phyloP scores from a whole-genome alignment of 176 grass and related monocot species.

The Oryza punctata region DNA sequence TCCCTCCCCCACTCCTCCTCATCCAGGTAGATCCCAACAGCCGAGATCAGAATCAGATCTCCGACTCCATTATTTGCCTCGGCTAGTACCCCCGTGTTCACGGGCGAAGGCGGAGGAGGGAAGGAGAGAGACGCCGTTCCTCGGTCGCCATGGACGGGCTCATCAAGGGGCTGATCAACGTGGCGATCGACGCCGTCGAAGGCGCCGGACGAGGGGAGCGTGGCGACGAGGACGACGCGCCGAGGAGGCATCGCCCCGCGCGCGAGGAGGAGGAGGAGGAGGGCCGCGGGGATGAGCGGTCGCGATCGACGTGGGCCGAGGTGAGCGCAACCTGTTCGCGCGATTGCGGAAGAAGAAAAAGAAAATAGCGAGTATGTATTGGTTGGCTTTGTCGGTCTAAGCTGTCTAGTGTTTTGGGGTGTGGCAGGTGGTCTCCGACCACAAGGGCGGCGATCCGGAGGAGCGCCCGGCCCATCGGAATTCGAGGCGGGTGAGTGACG shows the following conservation, averaged over 20 bases:
- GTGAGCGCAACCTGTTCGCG: slow-evolving; percentile 46
- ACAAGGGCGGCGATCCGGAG: slow-evolving; percentile 25
- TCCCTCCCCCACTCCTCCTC: neutral
- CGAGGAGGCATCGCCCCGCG: slow-evolving; percentile 41
- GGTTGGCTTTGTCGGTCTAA: neutral
- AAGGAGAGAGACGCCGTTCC: neutral
- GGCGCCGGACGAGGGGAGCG: slow-evolving; percentile 27
- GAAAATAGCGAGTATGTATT: neutral
- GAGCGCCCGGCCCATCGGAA: slow-evolving; percentile 11
- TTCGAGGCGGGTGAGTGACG: slow-evolving; percentile 40
- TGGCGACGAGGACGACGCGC: slow-evolving; percentile 26
- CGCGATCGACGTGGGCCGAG: slow-evolving; percentile 84
- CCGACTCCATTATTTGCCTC: neutral
- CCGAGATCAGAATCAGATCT: slow-evolving; percentile 26
- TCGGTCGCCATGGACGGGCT: slow-evolving; percentile 64
- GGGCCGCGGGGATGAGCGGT: slow-evolving; percentile 56
- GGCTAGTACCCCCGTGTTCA: neutral
- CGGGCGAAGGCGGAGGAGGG: too few relatives aligned
- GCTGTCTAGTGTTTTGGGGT: neutral
- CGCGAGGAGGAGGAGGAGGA: slow-evolving; percentile 13
- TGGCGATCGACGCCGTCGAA: slow-evolving; percentile 61
- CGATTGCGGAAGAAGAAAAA: neutral
- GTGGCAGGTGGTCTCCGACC: slow-evolving; percentile 36
- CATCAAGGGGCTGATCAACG: slow-evolving; percentile 77
- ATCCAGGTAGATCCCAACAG: slow-evolving; percentile 58